Evolutionary conservation across 1,284 basidiomycete species (phyloP), one percentile per base, ranked within the genome.

Genomic region (Sparassis latifolia): DNA sequence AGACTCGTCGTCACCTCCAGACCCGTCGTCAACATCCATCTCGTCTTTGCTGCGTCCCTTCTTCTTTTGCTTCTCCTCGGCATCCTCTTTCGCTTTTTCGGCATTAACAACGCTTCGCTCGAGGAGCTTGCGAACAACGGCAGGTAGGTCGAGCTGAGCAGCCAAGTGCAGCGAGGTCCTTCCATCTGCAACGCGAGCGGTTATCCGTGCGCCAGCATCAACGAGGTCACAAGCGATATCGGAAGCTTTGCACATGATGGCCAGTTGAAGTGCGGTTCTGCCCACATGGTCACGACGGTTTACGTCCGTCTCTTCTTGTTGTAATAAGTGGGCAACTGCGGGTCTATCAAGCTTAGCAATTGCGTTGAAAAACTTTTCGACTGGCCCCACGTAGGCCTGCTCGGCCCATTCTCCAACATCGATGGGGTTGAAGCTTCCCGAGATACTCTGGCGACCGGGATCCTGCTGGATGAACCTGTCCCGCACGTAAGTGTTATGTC

Each of bases 371-470:
- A 83, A 73, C 52, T 73, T 70, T 54, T 77, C 74, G 0, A 71
- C 73, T 10, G 71, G 69, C 2, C 74, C 76, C 55, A 80, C 69
- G 61, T 82, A 83, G 2, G 76, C 78, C 51, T 79, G 76, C 40
- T 71, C 77, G 47, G 74, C 73, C 81, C 81, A 84, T 67, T 82
- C 79, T 6, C 78, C 79, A n/a, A 74, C 76, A 55, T 83, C 79
- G 54, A 82, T 81, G 0, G 80, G 80, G 48, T 80, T 77, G 69
- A 84, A 83, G 56, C 77, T 79, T 2, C 80, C 80, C 0, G 79
- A 75, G 35, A 82, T 75, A 45, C 68, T 76, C 60, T 84, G 80
- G 12, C 79, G 76, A 0, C 80, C 80, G 1, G 80, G 78, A 54
- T 82, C 73, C 47, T 81, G 78, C 55, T 77, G 62, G 35, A 82